phyloP scores from a whole-genome alignment of 2,329 filamentous ascomycete species.

The Epichloe baconii region DNA sequence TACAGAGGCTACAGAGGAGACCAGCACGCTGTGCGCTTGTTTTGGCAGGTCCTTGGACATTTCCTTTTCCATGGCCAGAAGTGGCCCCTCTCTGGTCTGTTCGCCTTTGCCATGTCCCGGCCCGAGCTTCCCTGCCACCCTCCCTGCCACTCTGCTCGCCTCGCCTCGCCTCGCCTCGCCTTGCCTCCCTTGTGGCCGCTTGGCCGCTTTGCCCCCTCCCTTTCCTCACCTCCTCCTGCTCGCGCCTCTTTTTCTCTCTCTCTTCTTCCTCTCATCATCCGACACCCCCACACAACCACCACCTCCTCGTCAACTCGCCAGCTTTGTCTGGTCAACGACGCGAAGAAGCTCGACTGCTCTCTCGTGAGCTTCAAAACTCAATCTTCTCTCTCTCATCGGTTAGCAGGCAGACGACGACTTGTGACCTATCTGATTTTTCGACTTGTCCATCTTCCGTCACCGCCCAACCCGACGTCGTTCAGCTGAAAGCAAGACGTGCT shows the following conservation, averaged over 20 bases:
- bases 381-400: background rate
- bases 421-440: background rate
- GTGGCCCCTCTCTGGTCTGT: background rate
- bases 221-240: slow-evolving; percentile 1
- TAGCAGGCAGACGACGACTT: background rate
- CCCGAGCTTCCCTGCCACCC: background rate
- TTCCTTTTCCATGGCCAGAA: too few species aligned
- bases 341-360: background rate
- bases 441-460: background rate
- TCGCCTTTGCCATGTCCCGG: background rate
- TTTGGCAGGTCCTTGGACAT: too few species aligned
- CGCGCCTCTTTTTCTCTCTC: slow-evolving; percentile 2
- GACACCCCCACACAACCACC: slow-evolving; percentile 6
- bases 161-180: background rate
- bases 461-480: background rate
- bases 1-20: too few species aligned
- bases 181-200: background rate
- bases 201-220: background rate
- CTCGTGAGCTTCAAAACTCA: background rate
- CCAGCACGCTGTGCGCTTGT: too few species aligned
- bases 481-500: background rate
- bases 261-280: slow-evolving; percentile 6
- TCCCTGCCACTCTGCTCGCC: background rate
- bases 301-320: slow-evolving; percentile 1
- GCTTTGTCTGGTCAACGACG: slow-evolving; percentile 4